phyloP scores from a whole-genome alignment of 1,139 yeast species.

The Blastobotrys raffinosifermentans region DNA sequence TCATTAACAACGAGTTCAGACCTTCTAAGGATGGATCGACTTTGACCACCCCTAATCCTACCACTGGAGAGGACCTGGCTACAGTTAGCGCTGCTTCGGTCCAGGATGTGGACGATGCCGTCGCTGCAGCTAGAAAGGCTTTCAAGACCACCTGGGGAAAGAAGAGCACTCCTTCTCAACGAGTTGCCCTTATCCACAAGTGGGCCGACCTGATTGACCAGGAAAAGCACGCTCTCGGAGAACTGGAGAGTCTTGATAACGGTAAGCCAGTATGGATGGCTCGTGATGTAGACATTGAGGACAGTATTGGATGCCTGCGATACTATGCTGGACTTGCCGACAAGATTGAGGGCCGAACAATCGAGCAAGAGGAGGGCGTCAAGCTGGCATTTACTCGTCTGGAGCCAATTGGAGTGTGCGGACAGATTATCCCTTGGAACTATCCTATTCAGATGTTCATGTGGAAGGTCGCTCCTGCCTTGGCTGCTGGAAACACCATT shows the following conservation, averaged over 20 bases:
- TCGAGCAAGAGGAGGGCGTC: constrained; percentile 54
- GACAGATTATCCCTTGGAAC: constrained; percentile 82
- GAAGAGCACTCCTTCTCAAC: constrained; percentile 42
- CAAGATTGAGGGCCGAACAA: constrained; percentile 67
- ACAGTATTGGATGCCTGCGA: constrained; percentile 56
- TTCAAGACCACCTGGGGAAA: constrained; percentile 49
- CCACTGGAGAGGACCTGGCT: constrained; percentile 62
- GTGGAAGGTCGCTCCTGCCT: constrained; percentile 81
- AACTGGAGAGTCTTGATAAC: constrained; percentile 57
- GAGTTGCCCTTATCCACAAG: constrained; percentile 44
- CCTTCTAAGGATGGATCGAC: constrained; percentile 45
- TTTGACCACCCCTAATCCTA: constrained; percentile 56
- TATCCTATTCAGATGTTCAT: constrained; percentile 77
- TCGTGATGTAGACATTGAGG: constrained; percentile 50
- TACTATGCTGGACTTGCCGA: constrained; percentile 86
- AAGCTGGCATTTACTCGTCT: constrained; percentile 73
- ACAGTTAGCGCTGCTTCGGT: constrained; percentile 60
- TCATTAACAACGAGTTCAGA: constrained; percentile 56
- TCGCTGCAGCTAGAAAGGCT: constrained; percentile 65
- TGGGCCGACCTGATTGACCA: constrained; percentile 48
- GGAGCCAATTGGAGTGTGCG: constrained; percentile 79
- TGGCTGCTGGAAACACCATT: constrained; percentile 74
- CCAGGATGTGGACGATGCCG: constrained; percentile 73
- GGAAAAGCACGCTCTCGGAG: constrained; percentile 46
- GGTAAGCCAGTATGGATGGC: constrained; percentile 49